These are phyloP conservation scores for Bullera alba DNA, from an alignment of 768 basidiomycete species.

Conservation along the genomic window DNA sequence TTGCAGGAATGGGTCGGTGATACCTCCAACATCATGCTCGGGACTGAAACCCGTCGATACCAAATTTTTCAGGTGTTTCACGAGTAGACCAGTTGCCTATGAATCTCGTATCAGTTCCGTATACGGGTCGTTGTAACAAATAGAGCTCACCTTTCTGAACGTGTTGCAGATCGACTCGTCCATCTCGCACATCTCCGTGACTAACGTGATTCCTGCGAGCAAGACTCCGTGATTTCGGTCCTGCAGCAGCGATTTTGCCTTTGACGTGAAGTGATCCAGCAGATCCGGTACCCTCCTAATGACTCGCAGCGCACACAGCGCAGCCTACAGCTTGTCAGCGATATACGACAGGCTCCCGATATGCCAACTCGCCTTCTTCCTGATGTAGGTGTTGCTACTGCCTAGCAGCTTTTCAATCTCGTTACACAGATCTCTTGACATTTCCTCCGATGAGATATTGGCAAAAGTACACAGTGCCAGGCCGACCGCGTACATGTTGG, in stretches of 20 bases:
- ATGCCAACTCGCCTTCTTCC: conserved; percentile 80
- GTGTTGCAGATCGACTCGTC: conserved; percentile 68
- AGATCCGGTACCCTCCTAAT: conserved; percentile 95
- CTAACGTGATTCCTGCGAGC: conserved; percentile 85
- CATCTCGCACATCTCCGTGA: conserved; percentile 85
- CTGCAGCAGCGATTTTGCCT: conserved; percentile 81
- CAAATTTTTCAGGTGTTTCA: conserved; percentile 87
- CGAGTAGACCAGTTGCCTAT: conserved; percentile 55
- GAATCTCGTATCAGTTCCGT: not conserved
- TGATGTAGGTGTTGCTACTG: conserved; percentile 95
- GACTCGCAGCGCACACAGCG: conserved; percentile 86
- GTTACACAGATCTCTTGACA: conserved; percentile 95
- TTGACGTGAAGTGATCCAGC: conserved; percentile 78
- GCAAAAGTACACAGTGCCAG: conserved; percentile 96
- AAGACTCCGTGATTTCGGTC: conserved; percentile 97
- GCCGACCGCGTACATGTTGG: conserved; percentile 97
- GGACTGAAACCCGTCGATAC: conserved; percentile 96
- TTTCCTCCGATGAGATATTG: conserved; percentile 98
- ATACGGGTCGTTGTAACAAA: not conserved
- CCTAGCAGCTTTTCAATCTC: conserved; percentile 97
- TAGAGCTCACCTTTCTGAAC: conserved; percentile 69
- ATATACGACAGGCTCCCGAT: not conserved
- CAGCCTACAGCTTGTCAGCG: conserved; percentile 56
- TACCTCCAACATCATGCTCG: conserved; percentile 98
- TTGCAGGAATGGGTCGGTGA: conserved; percentile 56